Percentiles rank a stretch among this genome's conserved stretches.
Conservation (phyloP, 306 rosid genomes). For the Potentilla sterilis region DNA sequence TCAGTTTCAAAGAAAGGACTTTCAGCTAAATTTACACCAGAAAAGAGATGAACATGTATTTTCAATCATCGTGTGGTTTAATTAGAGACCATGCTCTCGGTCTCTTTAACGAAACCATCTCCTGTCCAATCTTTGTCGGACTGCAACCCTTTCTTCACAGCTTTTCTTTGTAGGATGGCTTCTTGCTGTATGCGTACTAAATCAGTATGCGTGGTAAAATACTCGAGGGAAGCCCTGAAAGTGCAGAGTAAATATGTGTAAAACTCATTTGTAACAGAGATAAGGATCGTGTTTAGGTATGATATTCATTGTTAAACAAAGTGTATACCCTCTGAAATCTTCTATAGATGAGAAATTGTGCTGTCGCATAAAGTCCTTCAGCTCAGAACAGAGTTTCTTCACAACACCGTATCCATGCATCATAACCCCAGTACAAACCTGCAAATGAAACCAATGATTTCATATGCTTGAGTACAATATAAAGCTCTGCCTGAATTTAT, state of each 20-base stretch:
- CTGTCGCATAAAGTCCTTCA: conserved; percentile 76
- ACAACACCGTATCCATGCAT: conserved; percentile 97
- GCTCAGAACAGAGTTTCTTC: conserved; percentile 76
- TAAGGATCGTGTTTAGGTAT: background rate
- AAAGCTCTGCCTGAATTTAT: background rate
- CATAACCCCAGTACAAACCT: conserved; percentile 99
- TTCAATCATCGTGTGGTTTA: conserved; percentile 19
- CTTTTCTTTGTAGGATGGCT: conserved; percentile 81
- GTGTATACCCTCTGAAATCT: conserved; percentile 86
- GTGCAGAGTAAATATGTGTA: background rate
- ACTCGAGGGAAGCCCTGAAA: conserved; percentile 67
- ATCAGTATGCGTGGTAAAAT: conserved; percentile 89
- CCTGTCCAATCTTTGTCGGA: conserved; percentile 99
- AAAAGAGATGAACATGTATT: conserved; percentile 17
- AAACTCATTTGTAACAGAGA: background rate
- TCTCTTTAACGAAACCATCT: conserved; percentile 90
- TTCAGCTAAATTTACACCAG: conserved; percentile 1
- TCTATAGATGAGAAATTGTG: conserved; percentile 84
- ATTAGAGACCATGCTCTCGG: conserved; percentile 97
- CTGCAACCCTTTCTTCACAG: conserved; percentile 68
- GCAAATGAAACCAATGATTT: conserved; percentile 19
- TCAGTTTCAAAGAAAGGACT: conserved; percentile 3
- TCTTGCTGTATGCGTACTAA: conserved; percentile 83
- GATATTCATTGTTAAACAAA: background rate
- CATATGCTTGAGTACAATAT: background rate